phyloP scores from a whole-genome alignment of 352 stramenopile species.

The Pythium brassicae region DNA sequence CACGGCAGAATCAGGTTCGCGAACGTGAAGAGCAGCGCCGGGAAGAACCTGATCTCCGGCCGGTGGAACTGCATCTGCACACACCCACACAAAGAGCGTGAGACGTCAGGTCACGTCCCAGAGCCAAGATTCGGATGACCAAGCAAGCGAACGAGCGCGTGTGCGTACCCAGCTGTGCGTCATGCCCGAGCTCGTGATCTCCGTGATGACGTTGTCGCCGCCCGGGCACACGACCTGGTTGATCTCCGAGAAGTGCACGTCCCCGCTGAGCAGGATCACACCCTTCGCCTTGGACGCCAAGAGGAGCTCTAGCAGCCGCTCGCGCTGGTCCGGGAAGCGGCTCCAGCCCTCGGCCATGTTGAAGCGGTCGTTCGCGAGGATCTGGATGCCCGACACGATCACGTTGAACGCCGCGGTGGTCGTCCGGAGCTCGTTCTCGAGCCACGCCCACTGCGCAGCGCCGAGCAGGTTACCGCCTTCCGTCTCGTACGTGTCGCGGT shows the following conservation, averaged over 20 bases:
- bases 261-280: slow-evolving; percentile 89
- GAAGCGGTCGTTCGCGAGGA: slow-evolving; percentile 79
- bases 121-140: neutral
- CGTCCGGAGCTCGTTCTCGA: slow-evolving; percentile 73
- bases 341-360: slow-evolving; percentile 86
- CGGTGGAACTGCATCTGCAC: slow-evolving; percentile 71
- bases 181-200: slow-evolving; percentile 92
- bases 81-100: neutral
- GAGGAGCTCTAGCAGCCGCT: slow-evolving; percentile 83
- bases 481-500: slow-evolving; percentile 70
- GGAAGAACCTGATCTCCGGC: slow-evolving; percentile 44
- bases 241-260: slow-evolving; percentile 92
- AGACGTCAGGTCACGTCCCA: neutral
- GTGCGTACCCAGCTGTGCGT: slow-evolving; percentile 89
- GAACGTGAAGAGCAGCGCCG: slow-evolving; percentile 62
- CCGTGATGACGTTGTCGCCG: slow-evolving; percentile 55
- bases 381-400: slow-evolving; percentile 90
- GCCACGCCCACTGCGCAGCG: slow-evolving; percentile 77
- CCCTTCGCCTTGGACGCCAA: slow-evolving; percentile 78
- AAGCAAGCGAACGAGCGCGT: neutral
- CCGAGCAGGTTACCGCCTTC: slow-evolving; percentile 71
- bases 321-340: slow-evolving; percentile 77
- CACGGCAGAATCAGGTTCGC: slow-evolving; percentile 72
- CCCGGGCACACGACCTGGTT: slow-evolving; percentile 88
- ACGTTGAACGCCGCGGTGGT: slow-evolving; percentile 90